phyloP scores from a whole-genome alignment of 352 stramenopile species.

The Globisporangium alternatum region DNA sequence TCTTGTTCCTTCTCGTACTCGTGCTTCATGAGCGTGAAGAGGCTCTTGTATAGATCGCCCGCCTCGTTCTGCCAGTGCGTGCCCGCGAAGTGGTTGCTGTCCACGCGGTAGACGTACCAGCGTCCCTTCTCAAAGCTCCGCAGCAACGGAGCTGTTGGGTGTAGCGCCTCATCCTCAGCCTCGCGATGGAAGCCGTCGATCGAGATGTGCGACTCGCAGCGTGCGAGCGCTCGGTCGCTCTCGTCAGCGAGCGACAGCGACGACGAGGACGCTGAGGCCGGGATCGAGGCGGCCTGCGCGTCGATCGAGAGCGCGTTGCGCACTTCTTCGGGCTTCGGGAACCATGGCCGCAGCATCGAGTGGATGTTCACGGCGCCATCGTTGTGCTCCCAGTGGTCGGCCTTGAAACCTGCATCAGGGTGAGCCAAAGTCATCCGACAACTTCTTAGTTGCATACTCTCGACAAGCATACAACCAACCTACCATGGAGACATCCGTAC shows the following conservation, averaged over 20 bases:
- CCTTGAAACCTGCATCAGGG: conserved; percentile 37
- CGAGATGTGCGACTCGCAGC: conserved; percentile 68
- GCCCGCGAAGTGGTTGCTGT: conserved; percentile 70
- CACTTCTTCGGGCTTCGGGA: conserved; percentile 49
- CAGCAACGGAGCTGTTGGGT: conserved; percentile 5
- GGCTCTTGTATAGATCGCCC: conserved; percentile 56
- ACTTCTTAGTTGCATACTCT: background rate
- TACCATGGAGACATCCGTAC: conserved; percentile 9
- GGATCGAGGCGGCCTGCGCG: conserved; percentile 32
- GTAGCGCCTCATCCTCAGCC: conserved; percentile 9
- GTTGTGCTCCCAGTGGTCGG: conserved; percentile 64
- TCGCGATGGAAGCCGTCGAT: conserved; percentile 62
- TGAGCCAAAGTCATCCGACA: background rate
- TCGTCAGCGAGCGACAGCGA: conserved; percentile 19
- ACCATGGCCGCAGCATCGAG: conserved; percentile 71
- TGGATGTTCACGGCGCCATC: conserved; percentile 72
- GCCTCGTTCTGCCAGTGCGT: conserved; percentile 70
- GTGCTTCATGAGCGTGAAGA: conserved; percentile 63
- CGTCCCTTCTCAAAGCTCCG: conserved; percentile 50
- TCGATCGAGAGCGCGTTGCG: conserved; percentile 11
- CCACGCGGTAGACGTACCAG: conserved; percentile 81
- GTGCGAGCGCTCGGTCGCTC: conserved; percentile 20
- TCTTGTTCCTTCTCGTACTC: conserved; percentile 47
- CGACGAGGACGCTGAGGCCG: conserved; percentile 33
- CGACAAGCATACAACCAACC: background rate